Evolutionary conservation across 352 stramenopile genomes (phyloP), one percentile per base, ranked within the genome.

Genomic region (Pythium grandisporangium): DNA sequence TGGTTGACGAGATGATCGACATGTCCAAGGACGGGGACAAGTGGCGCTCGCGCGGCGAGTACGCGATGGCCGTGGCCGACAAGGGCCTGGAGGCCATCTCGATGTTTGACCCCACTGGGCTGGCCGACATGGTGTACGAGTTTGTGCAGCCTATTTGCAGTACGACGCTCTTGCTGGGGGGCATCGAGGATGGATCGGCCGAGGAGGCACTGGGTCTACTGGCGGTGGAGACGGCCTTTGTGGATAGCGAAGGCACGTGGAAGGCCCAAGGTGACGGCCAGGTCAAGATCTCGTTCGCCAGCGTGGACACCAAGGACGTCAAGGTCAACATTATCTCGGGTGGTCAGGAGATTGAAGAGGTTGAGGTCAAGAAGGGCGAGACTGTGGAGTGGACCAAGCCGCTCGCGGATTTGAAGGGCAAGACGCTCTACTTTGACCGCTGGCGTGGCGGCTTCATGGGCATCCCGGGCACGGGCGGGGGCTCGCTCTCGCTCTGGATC

Each of bases 401-500:
- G 3, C 35, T 78, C 8, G 20, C 32, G 0, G 50, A 58, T 20
- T 32, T 63, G 58, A 66, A 5, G 77, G 70, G 70, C 70, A 32
- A 32, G 27, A 81, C 68, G 6, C 17, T 81, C 33, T 81, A 81
- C 51, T n/a, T 81, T 23, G 68, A 81, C 61, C 70, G 72, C 8
- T 85, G 70, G 67, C 71, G 75, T 10, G 52, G 67, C 4, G 66
- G 63, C 7, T 63, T 81, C 37, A 51, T 81, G 5, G 64, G 68
- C 22, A 40, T 88, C 8, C 67, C 73, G 2, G 63, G 67, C 19
- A 79, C 63, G 8, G 63, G 63, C 11, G 75, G 75, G 34, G 75
- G 75, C 11, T 86, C 75, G 19, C 45, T 86, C 8, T 42, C 82
- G 12, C 27, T 80, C 14, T 85, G 71, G 71, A 49, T 88, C 6